Evolutionary conservation across 208 protist species (phyloP), one percentile per base, ranked within the genome.

Genomic region (Polymyxa betae): DNA sequence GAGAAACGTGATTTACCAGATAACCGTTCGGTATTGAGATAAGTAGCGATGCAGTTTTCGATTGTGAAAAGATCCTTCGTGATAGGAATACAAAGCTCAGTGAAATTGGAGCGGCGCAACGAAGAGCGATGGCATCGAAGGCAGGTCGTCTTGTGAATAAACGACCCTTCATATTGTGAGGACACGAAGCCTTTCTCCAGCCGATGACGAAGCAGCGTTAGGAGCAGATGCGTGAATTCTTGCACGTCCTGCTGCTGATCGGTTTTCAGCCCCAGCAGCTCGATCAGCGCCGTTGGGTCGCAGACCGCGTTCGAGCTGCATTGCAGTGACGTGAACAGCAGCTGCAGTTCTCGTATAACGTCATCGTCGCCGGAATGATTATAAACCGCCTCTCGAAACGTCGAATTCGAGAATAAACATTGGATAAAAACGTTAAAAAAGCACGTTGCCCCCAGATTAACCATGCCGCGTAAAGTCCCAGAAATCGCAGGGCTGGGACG

Each of bases 371-470:
- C 72, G 24, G 49, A 60, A 60, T 82, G 40, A 43, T 82, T n/a
- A n/a, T 82, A 82, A n/a, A 82, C 35, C 5, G n/a, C 35, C n/a
- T 82, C 16, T 20, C 72, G 72, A 43, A 82, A 82, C 72, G n/a
- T 82, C 72, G 72, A 38, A n/a, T 82, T 82, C 35, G 10, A 82
- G 72, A 45, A 82, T n/a, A 82, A 43, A 43, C 72, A 82, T n/a
- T 82, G 72, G 35, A 82, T 35, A n/a, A 82, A 82, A 43, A 82
- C 72, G n/a, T 82, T 82, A n/a, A 82, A 82, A 43, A 82, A 82
- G 72, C 72, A 82, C 12, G 72, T 82, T 5, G 72, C 72, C 5
- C 72, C 72, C 16, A 82, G 72, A n/a, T 82, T 82, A 35, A 35
- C 16, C 16, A 43, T 12, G n/a, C 72, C 72, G 35, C 16, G 35